Conservation (phyloP, 768 basidiomycete genomes). For the Suillus variegatus region DNA sequence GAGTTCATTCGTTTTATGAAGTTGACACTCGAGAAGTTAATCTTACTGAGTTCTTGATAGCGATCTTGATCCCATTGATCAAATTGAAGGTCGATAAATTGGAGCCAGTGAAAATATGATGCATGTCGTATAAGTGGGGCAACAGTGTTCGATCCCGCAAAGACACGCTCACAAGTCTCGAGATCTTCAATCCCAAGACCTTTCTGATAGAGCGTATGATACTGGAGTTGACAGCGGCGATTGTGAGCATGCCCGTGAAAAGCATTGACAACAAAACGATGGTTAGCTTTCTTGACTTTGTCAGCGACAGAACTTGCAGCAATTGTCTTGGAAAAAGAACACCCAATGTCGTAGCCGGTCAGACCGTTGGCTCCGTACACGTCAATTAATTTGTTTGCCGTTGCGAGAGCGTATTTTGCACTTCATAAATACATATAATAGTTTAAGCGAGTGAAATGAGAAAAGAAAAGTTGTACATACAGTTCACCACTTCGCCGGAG, state of each 20-base stretch:
- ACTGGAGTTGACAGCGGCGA: constrained; percentile 17
- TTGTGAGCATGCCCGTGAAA: constrained; percentile 27
- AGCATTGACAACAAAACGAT: constrained; percentile 17
- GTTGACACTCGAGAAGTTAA: neutral
- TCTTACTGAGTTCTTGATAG: constrained; percentile 5
- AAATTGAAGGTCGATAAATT: constrained; percentile 12
- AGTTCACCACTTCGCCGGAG: constrained; percentile 33
- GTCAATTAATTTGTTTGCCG: constrained; percentile 24
- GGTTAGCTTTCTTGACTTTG: constrained; percentile 6
- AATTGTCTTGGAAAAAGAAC: constrained; percentile 23
- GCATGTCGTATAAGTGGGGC: constrained; percentile 13
- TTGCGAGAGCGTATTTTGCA: constrained; percentile 10
- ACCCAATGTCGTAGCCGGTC: constrained; percentile 32
- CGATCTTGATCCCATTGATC: constrained; percentile 7
- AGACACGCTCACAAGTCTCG: constrained; percentile 21
- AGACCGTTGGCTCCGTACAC: constrained; percentile 14
- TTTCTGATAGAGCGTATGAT: constrained; percentile 15
- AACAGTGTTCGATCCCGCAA: constrained; percentile 14
- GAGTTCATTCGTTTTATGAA: too few species aligned
- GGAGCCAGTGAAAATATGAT: constrained; percentile 20
- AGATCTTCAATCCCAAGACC: constrained; percentile 20
- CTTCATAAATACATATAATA: neutral
- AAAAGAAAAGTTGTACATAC: constrained; percentile 25
- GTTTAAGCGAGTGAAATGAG: neutral
- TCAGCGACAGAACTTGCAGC: constrained; percentile 16